Evolutionary conservation across 1,139 yeast genomes (phyloP).

Genomic region (Debaryomyces coudertii): DNA sequence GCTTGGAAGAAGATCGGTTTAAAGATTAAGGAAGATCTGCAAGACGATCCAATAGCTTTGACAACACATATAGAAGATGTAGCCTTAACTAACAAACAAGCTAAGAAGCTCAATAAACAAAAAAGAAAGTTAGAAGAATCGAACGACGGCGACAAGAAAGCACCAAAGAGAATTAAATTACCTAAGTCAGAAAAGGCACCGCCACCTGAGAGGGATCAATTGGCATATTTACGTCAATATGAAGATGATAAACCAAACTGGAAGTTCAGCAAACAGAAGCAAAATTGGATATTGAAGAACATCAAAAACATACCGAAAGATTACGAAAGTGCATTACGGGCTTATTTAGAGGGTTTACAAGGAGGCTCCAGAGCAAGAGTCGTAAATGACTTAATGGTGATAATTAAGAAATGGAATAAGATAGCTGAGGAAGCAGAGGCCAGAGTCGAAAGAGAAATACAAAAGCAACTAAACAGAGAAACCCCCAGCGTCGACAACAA

Average conservation of each 20-base stretch:
- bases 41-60: slow-evolving; percentile 44
- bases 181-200: slow-evolving; percentile 76
- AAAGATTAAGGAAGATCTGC: slow-evolving; percentile 50
- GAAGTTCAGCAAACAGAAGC: slow-evolving; percentile 95
- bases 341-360: slow-evolving; percentile 68
- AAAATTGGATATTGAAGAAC: slow-evolving; percentile 86
- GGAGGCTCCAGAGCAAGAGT: slow-evolving; percentile 73
- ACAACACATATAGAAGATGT: slow-evolving; percentile 50
- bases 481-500: slow-evolving; percentile 18
- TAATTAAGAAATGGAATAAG: slow-evolving; percentile 60
- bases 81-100: slow-evolving; percentile 48
- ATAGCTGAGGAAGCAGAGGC: slow-evolving; percentile 46
- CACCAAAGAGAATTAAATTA: slow-evolving; percentile 73
- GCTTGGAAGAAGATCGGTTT: slow-evolving; percentile 93
- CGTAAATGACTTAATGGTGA: slow-evolving; percentile 50
- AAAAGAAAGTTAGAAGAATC: slow-evolving; percentile 31
- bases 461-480: slow-evolving; percentile 21
- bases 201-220: slow-evolving; percentile 82
- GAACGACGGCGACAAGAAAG: slow-evolving; percentile 43
- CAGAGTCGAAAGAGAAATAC: slow-evolving; percentile 40
- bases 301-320: slow-evolving; percentile 56
- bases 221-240: slow-evolving; percentile 71
- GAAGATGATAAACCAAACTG: slow-evolving; percentile 63
- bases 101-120: slow-evolving; percentile 46
- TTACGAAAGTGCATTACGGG: slow-evolving; percentile 57